Base-by-base conservation (phyloP, 768 basidiomycete species). In the Boletellus ananiceps region DNA sequence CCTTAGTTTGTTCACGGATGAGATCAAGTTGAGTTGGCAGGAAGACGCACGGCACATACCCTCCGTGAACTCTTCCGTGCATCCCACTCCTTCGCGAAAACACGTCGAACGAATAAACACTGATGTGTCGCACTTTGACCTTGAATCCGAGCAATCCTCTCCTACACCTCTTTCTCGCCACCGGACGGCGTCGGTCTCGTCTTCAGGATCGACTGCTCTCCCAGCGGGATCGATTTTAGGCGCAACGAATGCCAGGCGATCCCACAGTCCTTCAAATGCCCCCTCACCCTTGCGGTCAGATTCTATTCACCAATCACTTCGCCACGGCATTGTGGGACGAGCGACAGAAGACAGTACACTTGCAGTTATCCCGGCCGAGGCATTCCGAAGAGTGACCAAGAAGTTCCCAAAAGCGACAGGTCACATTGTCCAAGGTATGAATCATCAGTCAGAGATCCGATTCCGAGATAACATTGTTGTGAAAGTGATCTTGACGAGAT, bases 281-380 rank as follows among this genome's bases (percentile, higher is more conserved):
- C 51, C 57, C 16, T 62, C 66, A 15, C 64, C 52, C 19, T 53
- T 50, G 15, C 61, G 16, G 36, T 66, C 66, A 23, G 58, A 62
- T 16, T 69, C 64, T 9, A 45, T 46, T 27, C 58, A 47, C 1
- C 58, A 46, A 29, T 51, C 58, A 38, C 71, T 74, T 38, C 80
- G 81, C 58, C 79, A 83, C 58, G 88, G 88, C 5, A 83, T 88
- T 5, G 83, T 98, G 18, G 94, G 93, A n/a, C 78, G 95, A 33
- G 96, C 96, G 7, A 86, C 86, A 5, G 88, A 90, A 46, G 96
- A 99, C 60, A 89, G 89, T 5, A 98, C 96, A 2, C 73, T 99
- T 16, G 96, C 95, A n/a, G 95, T 99, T 9, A 98, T 99, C 47
- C 96, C 96, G 21, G 95, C 96, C 2, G 93, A 97, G 66, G 96